phyloP scores from a whole-genome alignment of 2,329 filamentous ascomycete genomes.

The Colletotrichum sp. region DNA sequence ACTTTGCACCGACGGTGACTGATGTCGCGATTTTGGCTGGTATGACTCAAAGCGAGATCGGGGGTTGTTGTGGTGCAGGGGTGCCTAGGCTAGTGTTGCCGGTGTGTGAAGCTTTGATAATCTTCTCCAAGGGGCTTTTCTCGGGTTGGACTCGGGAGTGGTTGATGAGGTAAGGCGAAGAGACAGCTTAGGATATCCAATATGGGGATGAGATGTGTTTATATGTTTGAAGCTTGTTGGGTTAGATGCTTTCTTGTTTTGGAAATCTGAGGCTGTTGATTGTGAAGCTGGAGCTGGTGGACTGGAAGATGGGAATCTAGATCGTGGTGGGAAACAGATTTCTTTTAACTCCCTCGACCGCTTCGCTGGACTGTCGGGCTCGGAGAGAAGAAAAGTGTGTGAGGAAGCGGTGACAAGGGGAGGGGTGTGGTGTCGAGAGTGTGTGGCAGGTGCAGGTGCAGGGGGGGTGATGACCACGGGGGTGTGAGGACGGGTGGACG shows the following conservation, averaged over 20 bases:
- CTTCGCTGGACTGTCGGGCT: constrained; percentile 13
- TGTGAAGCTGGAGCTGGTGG: constrained; percentile 4
- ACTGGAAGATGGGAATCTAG: not conserved
- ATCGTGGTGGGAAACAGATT: constrained; percentile 18
- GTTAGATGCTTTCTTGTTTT: constrained; percentile 11
- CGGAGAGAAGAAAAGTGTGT: constrained; percentile 21
- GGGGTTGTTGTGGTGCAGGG: constrained; percentile 14
- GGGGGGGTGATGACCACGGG: constrained; percentile 5
- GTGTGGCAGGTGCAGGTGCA: constrained; percentile 10
- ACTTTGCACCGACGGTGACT: constrained; percentile 18
- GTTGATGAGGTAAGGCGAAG: not conserved
- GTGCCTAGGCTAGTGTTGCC: constrained; percentile 17
- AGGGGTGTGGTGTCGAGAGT: not conserved
- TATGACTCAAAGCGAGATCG: constrained; percentile 24
- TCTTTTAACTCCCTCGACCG: constrained; percentile 19
- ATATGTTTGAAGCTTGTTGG: not conserved
- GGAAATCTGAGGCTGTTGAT: constrained; percentile 4
- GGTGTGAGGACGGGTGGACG: not conserved
- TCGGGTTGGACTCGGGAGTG: not conserved
- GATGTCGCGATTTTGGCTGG: constrained; percentile 21
- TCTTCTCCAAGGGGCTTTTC: not conserved
- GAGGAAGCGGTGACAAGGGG: constrained; percentile 20
- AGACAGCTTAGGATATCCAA: not conserved
- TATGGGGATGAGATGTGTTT: not conserved
- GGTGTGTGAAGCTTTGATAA: constrained; percentile 16